A percentile compares a stretch with the other conserved stretches of the same genome.
Conservation (phyloP, 306 rosid species). For the Pyrus bretschneideri region DNA sequence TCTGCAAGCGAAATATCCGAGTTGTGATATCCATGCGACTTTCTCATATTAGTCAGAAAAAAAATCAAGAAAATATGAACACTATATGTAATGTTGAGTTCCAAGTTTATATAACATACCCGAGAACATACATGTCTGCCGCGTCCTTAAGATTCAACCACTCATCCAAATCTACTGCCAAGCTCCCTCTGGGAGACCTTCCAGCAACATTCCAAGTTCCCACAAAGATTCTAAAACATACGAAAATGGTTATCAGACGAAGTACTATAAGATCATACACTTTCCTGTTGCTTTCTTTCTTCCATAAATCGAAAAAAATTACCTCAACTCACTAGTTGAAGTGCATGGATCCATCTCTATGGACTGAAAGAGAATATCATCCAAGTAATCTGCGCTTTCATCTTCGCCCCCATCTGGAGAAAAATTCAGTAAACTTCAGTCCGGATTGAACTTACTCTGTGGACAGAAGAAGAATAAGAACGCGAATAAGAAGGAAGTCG, state of each 20-base stretch:
- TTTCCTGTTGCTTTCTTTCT: not conserved
- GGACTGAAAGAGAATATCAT: constrained; percentile 35
- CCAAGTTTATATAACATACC: constrained; percentile 41
- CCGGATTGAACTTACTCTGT: not conserved
- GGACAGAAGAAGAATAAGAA: not conserved
- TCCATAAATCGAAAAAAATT: constrained; percentile 5
- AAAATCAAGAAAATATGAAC: not conserved
- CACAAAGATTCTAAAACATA: constrained; percentile 64
- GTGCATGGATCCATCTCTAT: constrained; percentile 57
- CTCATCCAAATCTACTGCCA: constrained; percentile 80
- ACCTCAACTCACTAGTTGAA: constrained; percentile 64
- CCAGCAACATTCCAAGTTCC: constrained; percentile 98
- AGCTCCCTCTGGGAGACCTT: constrained; percentile 70
- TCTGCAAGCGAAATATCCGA: constrained; percentile 26
- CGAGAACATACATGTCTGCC: constrained; percentile 86
- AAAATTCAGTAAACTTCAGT: not conserved
- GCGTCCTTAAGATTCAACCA: constrained; percentile 80
- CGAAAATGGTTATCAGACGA: not conserved
- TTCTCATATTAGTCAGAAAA: not conserved
- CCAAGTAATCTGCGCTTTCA: constrained; percentile 31
- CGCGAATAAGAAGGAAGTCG: not conserved
- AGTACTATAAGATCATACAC: not conserved
- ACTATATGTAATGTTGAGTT: not conserved
- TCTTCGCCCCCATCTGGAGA: constrained; percentile 47
- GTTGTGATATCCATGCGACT: not conserved